Base-by-base conservation (phyloP, 352 stramenopile species). In the Sclerospora graminicola region DNA sequence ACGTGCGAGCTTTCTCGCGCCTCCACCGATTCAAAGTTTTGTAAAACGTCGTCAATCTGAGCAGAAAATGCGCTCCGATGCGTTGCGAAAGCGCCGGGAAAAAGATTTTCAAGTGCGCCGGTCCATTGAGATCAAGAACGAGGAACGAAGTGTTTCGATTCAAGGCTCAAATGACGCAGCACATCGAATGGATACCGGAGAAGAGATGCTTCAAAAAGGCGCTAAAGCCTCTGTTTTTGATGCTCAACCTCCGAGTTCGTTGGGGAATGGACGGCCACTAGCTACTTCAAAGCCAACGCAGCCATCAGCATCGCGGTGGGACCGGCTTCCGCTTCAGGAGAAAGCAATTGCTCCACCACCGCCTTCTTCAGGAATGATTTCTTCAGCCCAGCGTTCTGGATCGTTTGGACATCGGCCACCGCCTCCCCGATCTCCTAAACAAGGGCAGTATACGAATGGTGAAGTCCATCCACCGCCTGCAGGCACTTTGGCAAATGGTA, bases 21-120 rank as follows among this genome's bases (percentile, higher is more conserved):
- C 80, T 28, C 79, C 79, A n/a, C 71, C 68, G 10, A 90, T 93
- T 48, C 74, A 93, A 35, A 91, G 78, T 43, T 93, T 91, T 47
- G 63, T 81, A 14, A 85, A 88, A 35, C 69, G 79, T 8, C 65
- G 76, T 33, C 56, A 76, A 18, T 87, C 76, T 0, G 82, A 90
- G 51, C 79, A 90, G 27, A 88, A 85, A 38, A 58, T 76, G 23
- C 71, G 76, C 2, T 78, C 55, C 2, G 77, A 93, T 26, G 76
- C 77, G 9, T 28, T 93, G 29, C 69, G 69, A 4, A 82, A 79
- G 23, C 79, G 82, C 18, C 70, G 82, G 1, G 82, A 93, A 36
- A 65, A 69, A 19, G 82, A 93, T 48, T 54, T 77, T 46, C 66
- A 82, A 26, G 73, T 93, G 24, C 74, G 79, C 2, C 66, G 78